Evolutionary conservation across 495 filamentous ascomycete species (phyloP), one percentile per base, ranked within the genome.

Genomic region (Neurospora tetraspora): DNA sequence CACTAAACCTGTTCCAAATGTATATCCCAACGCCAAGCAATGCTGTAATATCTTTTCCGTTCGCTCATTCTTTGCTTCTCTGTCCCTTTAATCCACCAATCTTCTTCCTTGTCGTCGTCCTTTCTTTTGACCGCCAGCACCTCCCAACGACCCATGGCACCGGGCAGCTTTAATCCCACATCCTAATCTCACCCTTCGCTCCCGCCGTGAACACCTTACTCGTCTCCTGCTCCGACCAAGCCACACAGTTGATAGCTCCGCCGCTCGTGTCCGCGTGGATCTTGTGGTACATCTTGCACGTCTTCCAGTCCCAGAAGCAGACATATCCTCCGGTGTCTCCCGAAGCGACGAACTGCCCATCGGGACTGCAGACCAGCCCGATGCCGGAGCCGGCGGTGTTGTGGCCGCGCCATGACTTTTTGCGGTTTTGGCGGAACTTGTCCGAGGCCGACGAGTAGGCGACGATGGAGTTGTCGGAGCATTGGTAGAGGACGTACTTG

Each of bases 281-380:
- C 88, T 98, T 98, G 81, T 96, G 92, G 81, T 91, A 97, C 93
- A 99, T 93, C 83, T 97, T 98, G 77, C 94, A 94, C 43, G 93
- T 97, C 89, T 98, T 99, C 90, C 93, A 98, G 81, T 98, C 95
- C 94, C 94, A 99, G 83, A 97, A 97, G 81, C 93, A 97, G 61
- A 95, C 90, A 76, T 88, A 97, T 31, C 96, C 96, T 45, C 86
- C 94, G 45, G 86, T 91, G 80, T 98, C 96, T 71, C 96, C 96
- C 40, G 87, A 91, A 14, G 86, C 89, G 69, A 98, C 85, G 78
- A 97, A 94, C 78, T 94, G 92, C 4, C 96, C 96, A 78, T 98
- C 96, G 1, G 96, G 96, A 71, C 89, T 92, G 81, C 94, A 91
- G 45, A 90, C 90, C 69, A 99, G 85, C 76, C 97, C 96, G 76